Base-by-base conservation (phyloP, 1,284 basidiomycete genomes). In the Pisolithus thermaeus region DNA sequence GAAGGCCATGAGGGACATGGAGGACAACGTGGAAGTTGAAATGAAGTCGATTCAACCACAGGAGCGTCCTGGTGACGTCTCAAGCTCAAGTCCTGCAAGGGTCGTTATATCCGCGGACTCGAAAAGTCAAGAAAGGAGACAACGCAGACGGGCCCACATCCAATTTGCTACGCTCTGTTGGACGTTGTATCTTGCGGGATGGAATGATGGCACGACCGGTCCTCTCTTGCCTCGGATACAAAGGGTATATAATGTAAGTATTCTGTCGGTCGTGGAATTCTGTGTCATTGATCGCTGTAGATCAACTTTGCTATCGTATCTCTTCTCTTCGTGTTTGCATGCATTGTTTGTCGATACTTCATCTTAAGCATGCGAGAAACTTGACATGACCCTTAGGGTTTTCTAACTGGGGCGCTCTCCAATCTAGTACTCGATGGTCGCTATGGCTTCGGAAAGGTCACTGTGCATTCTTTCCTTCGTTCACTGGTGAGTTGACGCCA, bases 301-400 rank as follows among this genome's bases (percentile, higher is more conserved):
- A 49, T 68, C 40, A 56, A 67, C 35, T 68, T 59, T 49, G 50
- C 60, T 3, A 50, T 70, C 12, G 68, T 66, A 18, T 66, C 68
- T 27, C 36, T 66, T n/a, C 55, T 66, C 20, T 66, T 70, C 32
- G 67, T 66, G n/a, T 63, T 67, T 53, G 63, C 64, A 40, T 67
- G 59, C 42, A 32, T 40, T 4, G 64, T 66, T 42, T 16, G 67
- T 64, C n/a, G 36, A 44, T 27, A 14, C 40, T 16, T 23, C 23
- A 30, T 9, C 20, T 9, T 27, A 16, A 11, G 11, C 42, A 9
- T 32, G 4, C 47, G 23, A 23, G 7, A 4, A 9, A 6, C 7
- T 36, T 60, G 42, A 65, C n/a, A 18, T 9, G 11, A 7, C 46
- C 4, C 39, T 50, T 37, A 68, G 64, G 64, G 67, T 4, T 69